These are phyloP conservation scores for Blastobotrys serpentis DNA, from an alignment of 1,139 yeast species.

Conservation along the genomic window DNA sequence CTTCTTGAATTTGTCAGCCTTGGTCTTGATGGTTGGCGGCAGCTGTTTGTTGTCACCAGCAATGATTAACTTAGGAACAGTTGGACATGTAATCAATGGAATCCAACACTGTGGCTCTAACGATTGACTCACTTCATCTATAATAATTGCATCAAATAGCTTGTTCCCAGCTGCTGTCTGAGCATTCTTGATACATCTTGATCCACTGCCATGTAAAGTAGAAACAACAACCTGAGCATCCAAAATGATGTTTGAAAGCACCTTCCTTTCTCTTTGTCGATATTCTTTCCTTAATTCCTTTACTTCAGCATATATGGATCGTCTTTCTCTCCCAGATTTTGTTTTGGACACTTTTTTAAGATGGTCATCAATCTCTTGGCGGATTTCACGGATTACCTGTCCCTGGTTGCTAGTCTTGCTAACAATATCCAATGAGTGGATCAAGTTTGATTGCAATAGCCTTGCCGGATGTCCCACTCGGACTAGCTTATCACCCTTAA, in stretches of 20 bases:
- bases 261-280: slow-evolving; percentile 61
- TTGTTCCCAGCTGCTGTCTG: slow-evolving; percentile 32
- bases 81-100: slow-evolving; percentile 68
- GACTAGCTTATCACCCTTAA: slow-evolving; percentile 56
- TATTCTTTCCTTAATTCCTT: slow-evolving; percentile 70
- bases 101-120: slow-evolving; percentile 97
- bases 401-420: slow-evolving; percentile 63
- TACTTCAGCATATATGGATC: slow-evolving; percentile 65
- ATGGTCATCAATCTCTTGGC: slow-evolving; percentile 64
- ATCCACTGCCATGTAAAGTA: slow-evolving; percentile 86
- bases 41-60: slow-evolving; percentile 76
- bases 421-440: slow-evolving; percentile 75
- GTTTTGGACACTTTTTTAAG: slow-evolving; percentile 62
- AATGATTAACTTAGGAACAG: slow-evolving; percentile 57
- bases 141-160: slow-evolving; percentile 76
- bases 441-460: slow-evolving; percentile 57
- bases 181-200: slow-evolving; percentile 58
- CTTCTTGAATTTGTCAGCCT: slow-evolving; percentile 38
- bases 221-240: slow-evolving; percentile 70
- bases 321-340: slow-evolving; percentile 62
- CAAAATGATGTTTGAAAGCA: slow-evolving; percentile 56
- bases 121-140: slow-evolving; percentile 94
- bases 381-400: slow-evolving; percentile 63
- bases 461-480: slow-evolving; percentile 95
- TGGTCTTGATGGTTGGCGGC: slow-evolving; percentile 48